Evolutionary conservation across 2,329 filamentous ascomycete genomes (phyloP), one percentile per base, ranked within the genome.

Genomic region (Colletotrichum viniferum): DNA sequence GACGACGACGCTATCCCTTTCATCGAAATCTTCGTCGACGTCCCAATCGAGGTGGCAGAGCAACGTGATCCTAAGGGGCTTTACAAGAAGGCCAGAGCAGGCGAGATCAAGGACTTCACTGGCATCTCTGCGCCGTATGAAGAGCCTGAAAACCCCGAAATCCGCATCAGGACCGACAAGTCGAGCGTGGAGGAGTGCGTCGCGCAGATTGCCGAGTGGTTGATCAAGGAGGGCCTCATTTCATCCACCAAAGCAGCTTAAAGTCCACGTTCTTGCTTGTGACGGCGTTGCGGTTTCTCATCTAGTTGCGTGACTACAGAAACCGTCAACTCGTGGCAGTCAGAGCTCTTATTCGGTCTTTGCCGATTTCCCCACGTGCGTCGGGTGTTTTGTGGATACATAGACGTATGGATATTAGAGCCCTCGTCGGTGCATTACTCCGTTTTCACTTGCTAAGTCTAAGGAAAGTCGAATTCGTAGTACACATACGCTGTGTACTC

Each of bases 401-500:
- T 71, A 52, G 34, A 63, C 26, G 52, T 61, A 52, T 48, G 21
- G 61, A 74, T 30, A 7, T 26, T 24, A 58, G 24, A 32, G 21
- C n/a, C 3, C 30, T 56, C 55, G 28, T 68, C 7, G 28, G 28
- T 55, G 16, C 13, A 60, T 32, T 34, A 26, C 55, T 58, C 21
- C n/a, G 58, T 61, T 38, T 58, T 8, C 18, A 10, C 6, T 30
- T 43, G 56, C 30, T 38, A 28, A 5, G 34, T 48, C 65, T 78
- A 88, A 36, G 89, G 88, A 73, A 98, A 92, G 82, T 97, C 95
- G 83, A 98, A 94, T 83, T 98, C 95, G 86, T 98, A 99, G 88
- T 96, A 98, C 82, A 98, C 97, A 85, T 97, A 99, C 55, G 97
- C 94, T 76, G 95, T 97, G 87, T 98, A 99, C 84, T 98, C 96